Percentiles rank a stretch among this genome's conserved stretches.
These are phyloP conservation scores for Cutaneotrichosporon cutaneum DNA, from an alignment of 1,284 basidiomycete species.

Conservation along the genomic window DNA sequence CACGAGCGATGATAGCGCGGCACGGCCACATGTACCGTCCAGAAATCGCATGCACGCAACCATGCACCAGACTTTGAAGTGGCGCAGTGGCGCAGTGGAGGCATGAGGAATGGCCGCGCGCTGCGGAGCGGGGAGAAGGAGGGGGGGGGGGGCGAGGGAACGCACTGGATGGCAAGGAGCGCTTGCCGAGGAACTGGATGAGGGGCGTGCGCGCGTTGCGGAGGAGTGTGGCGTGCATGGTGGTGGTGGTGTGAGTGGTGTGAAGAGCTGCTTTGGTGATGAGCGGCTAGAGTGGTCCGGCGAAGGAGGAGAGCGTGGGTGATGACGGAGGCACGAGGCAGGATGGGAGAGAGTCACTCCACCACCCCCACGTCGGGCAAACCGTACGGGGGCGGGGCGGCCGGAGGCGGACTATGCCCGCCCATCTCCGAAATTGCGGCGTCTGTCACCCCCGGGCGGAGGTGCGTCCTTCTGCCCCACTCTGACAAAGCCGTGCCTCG, in stretches of 20 bases:
- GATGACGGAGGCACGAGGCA: conserved; percentile 5
- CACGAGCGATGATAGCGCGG: no score
- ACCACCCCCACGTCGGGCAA: background rate
- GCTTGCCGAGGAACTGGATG: conserved; percentile 75
- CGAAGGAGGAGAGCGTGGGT: background rate
- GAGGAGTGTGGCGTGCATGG: conserved; percentile 36
- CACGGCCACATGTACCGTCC: no score
- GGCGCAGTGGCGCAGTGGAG: background rate
- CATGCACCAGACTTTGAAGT: no score
- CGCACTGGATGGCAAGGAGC: conserved; percentile 60
- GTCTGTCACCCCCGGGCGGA: background rate
- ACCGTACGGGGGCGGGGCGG: background rate
- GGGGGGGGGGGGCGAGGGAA: conserved; percentile 8
- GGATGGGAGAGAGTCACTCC: no score
- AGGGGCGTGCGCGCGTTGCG: conserved; percentile 59
- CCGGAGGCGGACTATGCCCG: background rate
- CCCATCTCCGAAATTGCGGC: background rate
- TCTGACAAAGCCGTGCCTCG: no score
- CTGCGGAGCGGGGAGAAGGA: background rate
- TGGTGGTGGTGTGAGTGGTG: conserved; percentile 9
- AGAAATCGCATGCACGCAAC: no score
- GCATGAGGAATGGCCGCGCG: background rate
- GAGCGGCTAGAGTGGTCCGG: background rate
- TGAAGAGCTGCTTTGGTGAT: background rate
- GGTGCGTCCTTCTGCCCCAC: background rate